phyloP scores from a whole-genome alignment of 495 filamentous ascomycete genomes.

The Xylaria castorea region DNA sequence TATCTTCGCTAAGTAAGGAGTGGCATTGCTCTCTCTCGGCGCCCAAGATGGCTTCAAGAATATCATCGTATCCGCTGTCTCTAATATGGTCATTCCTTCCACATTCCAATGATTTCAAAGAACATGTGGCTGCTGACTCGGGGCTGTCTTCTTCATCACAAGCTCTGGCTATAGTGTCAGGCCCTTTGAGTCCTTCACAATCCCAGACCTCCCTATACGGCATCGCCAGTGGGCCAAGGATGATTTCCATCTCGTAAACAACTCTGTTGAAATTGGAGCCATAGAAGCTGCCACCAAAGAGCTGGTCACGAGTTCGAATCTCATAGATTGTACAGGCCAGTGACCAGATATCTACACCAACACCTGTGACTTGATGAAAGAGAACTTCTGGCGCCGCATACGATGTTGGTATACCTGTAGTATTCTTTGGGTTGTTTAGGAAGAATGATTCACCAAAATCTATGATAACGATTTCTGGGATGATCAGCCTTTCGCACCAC shows the following conservation, averaged over 20 bases:
- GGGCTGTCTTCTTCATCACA: no score
- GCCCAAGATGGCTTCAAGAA: background rate
- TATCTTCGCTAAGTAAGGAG: no score
- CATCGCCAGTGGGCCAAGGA: background rate
- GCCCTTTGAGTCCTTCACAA: no score
- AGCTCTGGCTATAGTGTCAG: no score
- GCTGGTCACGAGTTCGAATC: no score
- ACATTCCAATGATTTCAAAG: background rate
- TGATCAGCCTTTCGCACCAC: background rate
- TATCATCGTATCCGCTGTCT: background rate
- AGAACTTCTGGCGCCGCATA: conserved; percentile 17
- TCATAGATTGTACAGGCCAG: conserved; percentile 11
- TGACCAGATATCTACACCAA: conserved; percentile 2
- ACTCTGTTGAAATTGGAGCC: background rate
- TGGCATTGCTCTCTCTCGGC: no score
- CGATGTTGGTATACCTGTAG: background rate
- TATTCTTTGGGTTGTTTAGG: background rate
- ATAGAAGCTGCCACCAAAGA: background rate
- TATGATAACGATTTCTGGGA: background rate
- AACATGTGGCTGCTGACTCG: conserved; percentile 2
- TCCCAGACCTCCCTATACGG: background rate
- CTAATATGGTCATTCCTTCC: no score
- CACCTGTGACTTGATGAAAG: background rate
- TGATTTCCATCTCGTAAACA: background rate
- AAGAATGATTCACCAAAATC: conserved; percentile 16